Evolutionary conservation across 2,329 filamentous ascomycete genomes (phyloP).

Genomic region (Pleomassaria siparia): DNA sequence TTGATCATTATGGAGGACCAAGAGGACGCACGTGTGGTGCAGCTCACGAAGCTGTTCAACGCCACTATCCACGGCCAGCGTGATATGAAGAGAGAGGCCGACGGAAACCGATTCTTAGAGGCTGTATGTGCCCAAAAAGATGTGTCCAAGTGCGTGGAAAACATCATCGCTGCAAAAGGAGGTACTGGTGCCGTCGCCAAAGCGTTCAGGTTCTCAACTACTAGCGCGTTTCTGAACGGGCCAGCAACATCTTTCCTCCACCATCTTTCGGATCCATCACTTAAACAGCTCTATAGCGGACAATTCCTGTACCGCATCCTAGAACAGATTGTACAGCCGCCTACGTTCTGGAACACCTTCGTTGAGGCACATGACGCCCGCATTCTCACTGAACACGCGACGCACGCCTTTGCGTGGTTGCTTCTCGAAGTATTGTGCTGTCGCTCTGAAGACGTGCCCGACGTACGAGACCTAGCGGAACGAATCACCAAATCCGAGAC

Average conservation of each 20-base stretch:
- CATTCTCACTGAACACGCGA: conserved; percentile 23
- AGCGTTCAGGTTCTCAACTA: conserved; percentile 48
- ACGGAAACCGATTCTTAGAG: conserved; percentile 53
- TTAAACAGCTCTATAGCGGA: conserved; percentile 55
- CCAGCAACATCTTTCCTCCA: conserved; percentile 32
- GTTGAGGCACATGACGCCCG: conserved; percentile 31
- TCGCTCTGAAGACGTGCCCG: conserved; percentile 27
- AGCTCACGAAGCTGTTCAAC: conserved; percentile 45
- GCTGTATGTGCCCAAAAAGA: conserved; percentile 49
- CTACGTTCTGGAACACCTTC: conserved; percentile 57
- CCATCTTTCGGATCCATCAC: conserved; percentile 44
- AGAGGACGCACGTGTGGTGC: conserved; percentile 25
- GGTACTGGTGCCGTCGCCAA: conserved; percentile 41
- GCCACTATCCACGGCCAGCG: conserved; percentile 44
- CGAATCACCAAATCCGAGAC: conserved; percentile 19
- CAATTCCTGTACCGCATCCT: conserved; percentile 53
- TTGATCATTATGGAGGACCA: conserved; percentile 6
- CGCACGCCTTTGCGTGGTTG: conserved; percentile 42
- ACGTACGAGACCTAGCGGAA: conserved; percentile 28
- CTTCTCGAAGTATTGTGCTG: conserved; percentile 52
- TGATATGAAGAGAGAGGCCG: conserved; percentile 38
- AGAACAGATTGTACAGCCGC: conserved; percentile 52
- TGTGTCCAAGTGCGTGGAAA: conserved; percentile 43
- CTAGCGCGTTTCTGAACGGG: conserved; percentile 49
- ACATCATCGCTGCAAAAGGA: conserved; percentile 24